Evolutionary conservation across 331 rosid genomes (phyloP).

Genomic region (Phaseolus coccineus): DNA sequence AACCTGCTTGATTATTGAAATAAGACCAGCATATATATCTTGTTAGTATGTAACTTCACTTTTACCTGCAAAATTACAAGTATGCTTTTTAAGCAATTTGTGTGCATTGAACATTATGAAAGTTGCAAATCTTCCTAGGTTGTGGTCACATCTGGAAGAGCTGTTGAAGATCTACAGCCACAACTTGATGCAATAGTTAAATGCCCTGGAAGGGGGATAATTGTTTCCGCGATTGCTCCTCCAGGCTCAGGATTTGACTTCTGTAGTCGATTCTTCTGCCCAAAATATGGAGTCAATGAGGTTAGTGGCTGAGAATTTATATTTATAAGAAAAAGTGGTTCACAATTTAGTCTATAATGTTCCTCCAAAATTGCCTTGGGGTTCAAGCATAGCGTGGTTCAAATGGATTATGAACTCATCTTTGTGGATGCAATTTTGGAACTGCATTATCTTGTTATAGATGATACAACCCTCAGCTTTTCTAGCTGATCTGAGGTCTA

Average conservation of each 20-base stretch:
- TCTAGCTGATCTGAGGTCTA: neutral
- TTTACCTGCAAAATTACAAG: neutral
- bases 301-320: slow-evolving; percentile 44
- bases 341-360: neutral
- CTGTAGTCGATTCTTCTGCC: slow-evolving; percentile 66
- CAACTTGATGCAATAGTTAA: slow-evolving; percentile 59
- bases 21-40: neutral
- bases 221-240: slow-evolving; percentile 65
- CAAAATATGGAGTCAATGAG: slow-evolving; percentile 66
- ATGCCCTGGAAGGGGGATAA: slow-evolving; percentile 67
- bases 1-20: slow-evolving; percentile 2
- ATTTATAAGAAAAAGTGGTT: slow-evolving; percentile 5
- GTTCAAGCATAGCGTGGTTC: neutral
- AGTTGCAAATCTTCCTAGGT: slow-evolving; percentile 57
- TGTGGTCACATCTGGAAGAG: slow-evolving; percentile 61
- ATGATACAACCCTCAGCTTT: neutral
- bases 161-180: slow-evolving; percentile 67
- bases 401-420: neutral
- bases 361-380: neutral
- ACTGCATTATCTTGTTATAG: neutral
- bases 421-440: neutral
- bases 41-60: slow-evolving; percentile 1
- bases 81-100: neutral
- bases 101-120: slow-evolving; percentile 27
- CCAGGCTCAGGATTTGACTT: slow-evolving; percentile 69